A percentile compares a stretch with the other conserved stretches of the same genome.
These are phyloP conservation scores for Apiospora hydei DNA, from an alignment of 2,329 filamentous ascomycete species.

Conservation along the genomic window DNA sequence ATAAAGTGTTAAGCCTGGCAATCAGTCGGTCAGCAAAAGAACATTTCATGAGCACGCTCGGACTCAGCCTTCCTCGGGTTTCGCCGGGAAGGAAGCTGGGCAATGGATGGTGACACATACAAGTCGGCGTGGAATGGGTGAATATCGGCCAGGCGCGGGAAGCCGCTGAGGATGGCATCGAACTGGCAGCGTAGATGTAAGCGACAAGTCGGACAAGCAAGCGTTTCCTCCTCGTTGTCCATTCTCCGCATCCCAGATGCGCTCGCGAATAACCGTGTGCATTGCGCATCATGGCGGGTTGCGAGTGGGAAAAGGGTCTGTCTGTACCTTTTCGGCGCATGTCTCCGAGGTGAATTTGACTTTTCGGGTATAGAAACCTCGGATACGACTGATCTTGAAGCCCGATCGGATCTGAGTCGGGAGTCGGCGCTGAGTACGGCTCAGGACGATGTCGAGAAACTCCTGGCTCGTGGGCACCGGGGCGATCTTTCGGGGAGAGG, in stretches of 20 bases:
- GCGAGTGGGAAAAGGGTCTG: not conserved
- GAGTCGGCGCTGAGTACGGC: conserved; percentile 87
- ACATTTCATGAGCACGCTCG: not conserved
- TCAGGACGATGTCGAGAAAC: conserved; percentile 97
- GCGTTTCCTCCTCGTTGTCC: not conserved
- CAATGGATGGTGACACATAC: conserved; percentile 43
- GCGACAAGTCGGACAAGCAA: not conserved
- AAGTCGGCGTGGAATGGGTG: conserved; percentile 83
- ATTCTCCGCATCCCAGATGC: not conserved
- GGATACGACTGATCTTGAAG: conserved; percentile 94
- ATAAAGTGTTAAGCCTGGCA: conserved; percentile 95
- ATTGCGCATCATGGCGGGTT: not conserved
- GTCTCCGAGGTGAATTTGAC: conserved; percentile 99
- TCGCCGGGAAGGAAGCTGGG: not conserved
- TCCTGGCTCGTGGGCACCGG: conserved; percentile 92
- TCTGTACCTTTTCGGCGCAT: conserved; percentile 78
- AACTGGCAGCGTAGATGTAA: conserved; percentile 52
- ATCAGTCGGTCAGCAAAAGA: not conserved
- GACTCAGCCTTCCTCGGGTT: not conserved
- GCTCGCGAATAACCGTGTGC: not conserved
- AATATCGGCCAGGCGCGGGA: conserved; percentile 91
- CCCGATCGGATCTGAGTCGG: conserved; percentile 95
- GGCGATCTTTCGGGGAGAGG: conserved; percentile 66
- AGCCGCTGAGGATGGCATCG: conserved; percentile 86
- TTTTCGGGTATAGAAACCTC: conserved; percentile 93